phyloP scores from a whole-genome alignment of 208 protist species.

The Trypanosoma melophagium region DNA sequence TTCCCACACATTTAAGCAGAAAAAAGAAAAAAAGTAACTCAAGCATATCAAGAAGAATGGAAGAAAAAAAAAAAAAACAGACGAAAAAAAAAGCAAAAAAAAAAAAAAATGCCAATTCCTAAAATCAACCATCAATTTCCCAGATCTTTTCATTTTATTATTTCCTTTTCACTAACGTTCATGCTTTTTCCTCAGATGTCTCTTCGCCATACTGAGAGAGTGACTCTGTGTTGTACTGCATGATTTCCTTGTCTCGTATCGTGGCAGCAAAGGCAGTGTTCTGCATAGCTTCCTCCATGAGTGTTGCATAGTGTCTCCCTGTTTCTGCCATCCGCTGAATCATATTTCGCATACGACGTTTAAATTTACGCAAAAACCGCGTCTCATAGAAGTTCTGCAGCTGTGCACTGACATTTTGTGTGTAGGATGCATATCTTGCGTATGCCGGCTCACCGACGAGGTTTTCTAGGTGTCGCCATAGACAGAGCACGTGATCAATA shows the following conservation, averaged over 20 bases:
- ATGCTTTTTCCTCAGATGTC: neutral
- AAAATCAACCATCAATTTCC: neutral
- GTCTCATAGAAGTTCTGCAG: slow-evolving; percentile 48
- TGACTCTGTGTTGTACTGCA: slow-evolving; percentile 2
- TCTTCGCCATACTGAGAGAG: neutral
- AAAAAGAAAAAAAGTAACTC: no score
- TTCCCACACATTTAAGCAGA: no score
- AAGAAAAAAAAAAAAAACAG: no score
- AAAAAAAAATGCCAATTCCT: no score
- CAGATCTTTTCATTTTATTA: neutral
- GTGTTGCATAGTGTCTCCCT: slow-evolving; percentile 26
- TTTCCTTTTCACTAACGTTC: slow-evolving; percentile 1
- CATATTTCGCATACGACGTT: slow-evolving; percentile 56
- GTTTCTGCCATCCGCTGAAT: slow-evolving; percentile 37
- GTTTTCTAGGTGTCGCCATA: slow-evolving; percentile 44
- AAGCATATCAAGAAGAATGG: no score
- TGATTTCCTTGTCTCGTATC: slow-evolving; percentile 7
- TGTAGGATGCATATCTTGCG: slow-evolving; percentile 30
- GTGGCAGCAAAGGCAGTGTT: slow-evolving; percentile 3
- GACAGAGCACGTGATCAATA: slow-evolving; percentile 59
- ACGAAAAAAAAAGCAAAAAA: no score
- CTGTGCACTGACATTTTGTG: slow-evolving; percentile 42
- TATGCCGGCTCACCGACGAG: slow-evolving; percentile 4
- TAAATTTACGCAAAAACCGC: slow-evolving; percentile 57
- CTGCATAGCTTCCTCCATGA: slow-evolving; percentile 29